Evolutionary conservation across 2,329 filamentous ascomycete genomes (phyloP).

Genomic region (Aspergillus fructus): DNA sequence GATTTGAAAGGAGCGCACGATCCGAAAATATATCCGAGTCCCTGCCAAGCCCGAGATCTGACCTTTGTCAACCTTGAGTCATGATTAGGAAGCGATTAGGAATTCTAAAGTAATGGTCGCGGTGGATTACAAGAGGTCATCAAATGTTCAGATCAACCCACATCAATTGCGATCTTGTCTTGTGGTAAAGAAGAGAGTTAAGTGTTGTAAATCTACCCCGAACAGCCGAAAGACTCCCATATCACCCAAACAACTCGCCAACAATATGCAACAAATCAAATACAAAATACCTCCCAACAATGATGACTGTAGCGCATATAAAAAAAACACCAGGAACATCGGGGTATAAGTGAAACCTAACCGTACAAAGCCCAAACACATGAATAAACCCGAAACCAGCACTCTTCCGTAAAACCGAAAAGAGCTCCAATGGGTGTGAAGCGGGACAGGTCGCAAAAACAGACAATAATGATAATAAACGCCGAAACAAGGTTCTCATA

Average conservation of each 20-base stretch:
- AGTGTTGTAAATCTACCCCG: neutral
- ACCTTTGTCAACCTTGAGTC: neutral
- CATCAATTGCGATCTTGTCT: neutral
- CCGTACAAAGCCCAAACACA: neutral
- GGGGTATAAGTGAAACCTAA: neutral
- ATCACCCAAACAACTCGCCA: neutral
- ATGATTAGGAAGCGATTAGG: neutral
- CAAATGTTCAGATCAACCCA: neutral
- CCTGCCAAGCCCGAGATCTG: neutral
- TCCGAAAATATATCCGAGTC: neutral
- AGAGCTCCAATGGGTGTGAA: neutral
- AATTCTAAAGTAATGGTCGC: neutral
- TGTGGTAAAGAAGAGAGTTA: neutral
- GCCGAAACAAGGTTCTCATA: constrained; percentile 1
- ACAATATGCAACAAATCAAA: neutral
- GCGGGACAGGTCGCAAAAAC: neutral
- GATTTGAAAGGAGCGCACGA: neutral
- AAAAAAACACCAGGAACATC: neutral
- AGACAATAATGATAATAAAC: neutral
- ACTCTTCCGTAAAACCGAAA: neutral
- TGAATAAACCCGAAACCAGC: neutral
- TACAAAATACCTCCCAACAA: constrained; percentile 1
- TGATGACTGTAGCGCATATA: neutral
- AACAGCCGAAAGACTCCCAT: neutral
- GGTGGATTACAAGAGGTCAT: neutral